Percentiles rank a stretch among this genome's conserved stretches.
Conservation (phyloP, 2,329 filamentous ascomycete species). For the Talaromyces piceae region DNA sequence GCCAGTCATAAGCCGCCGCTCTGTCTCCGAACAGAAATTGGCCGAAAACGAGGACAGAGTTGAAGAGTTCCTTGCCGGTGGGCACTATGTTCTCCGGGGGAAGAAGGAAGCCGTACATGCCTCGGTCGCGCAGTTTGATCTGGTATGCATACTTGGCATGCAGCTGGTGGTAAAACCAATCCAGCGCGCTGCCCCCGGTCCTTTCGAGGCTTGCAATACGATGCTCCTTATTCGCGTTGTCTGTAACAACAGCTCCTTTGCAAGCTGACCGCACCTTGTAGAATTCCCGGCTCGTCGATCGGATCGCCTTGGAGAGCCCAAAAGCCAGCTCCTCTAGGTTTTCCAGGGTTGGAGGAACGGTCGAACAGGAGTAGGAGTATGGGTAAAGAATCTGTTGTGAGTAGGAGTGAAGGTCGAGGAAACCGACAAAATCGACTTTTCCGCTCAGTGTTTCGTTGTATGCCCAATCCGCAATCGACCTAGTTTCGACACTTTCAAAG, state of each 20-base stretch:
- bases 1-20: slow-evolving; percentile 7
- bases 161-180: slow-evolving; percentile 92
- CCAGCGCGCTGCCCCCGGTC: slow-evolving; percentile 77
- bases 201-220: slow-evolving; percentile 56
- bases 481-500: slow-evolving; percentile 76
- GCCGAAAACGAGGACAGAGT: slow-evolving; percentile 75
- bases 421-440: slow-evolving; percentile 70
- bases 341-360: slow-evolving; percentile 75
- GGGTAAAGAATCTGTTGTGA: slow-evolving; percentile 92
- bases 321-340: slow-evolving; percentile 85
- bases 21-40: slow-evolving; percentile 47
- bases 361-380: slow-evolving; percentile 75
- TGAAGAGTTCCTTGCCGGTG: slow-evolving; percentile 79
- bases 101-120: slow-evolving; percentile 87
- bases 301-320: slow-evolving; percentile 82
- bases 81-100: slow-evolving; percentile 82
- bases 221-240: slow-evolving; percentile 17
- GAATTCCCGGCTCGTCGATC: slow-evolving; percentile 65
- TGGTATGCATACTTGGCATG: slow-evolving; percentile 80
- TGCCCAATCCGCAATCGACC: slow-evolving; percentile 71
- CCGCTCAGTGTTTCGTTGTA: slow-evolving; percentile 65
- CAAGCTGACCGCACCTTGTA: slow-evolving; percentile 80
- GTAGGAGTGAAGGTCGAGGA: slow-evolving; percentile 89
- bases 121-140: slow-evolving; percentile 85
- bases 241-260: slow-evolving; percentile 58